Evolutionary conservation across 2,329 filamentous ascomycete genomes (phyloP).

Genomic region (Basipetospora sp.): DNA sequence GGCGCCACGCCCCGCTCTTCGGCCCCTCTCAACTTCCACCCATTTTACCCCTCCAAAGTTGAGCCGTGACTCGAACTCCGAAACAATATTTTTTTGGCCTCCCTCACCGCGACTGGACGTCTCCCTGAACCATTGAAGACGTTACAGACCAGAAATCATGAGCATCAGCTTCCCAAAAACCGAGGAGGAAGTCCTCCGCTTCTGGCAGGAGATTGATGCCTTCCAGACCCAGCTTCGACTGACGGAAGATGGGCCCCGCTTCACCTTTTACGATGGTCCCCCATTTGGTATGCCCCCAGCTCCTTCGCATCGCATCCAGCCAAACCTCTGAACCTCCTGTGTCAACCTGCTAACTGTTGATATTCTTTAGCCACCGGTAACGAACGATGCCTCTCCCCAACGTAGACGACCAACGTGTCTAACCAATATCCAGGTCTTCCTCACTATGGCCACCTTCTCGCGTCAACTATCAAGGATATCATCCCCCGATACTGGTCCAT

Average conservation of each 20-base stretch:
- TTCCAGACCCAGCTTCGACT: slow-evolving; percentile 28
- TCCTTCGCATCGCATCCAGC: too few relatives aligned
- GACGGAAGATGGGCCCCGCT: slow-evolving; percentile 65
- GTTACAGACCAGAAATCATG: slow-evolving; percentile 6
- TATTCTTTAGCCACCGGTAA: slow-evolving; percentile 9
- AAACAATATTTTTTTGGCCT: too few relatives aligned
- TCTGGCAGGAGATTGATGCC: slow-evolving; percentile 13
- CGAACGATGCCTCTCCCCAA: background rate
- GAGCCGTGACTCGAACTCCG: too few relatives aligned
- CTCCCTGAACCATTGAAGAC: too few relatives aligned
- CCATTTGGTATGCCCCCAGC: slow-evolving; percentile 36
- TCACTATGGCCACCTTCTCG: slow-evolving; percentile 48
- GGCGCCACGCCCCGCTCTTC: too few relatives aligned
- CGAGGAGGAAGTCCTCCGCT: slow-evolving; percentile 11
- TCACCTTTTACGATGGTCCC: slow-evolving; percentile 88
- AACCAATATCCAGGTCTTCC: slow-evolving; percentile 10
- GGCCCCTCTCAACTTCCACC: too few relatives aligned
- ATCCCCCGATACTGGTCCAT: slow-evolving; percentile 86
- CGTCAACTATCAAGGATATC: slow-evolving; percentile 84
- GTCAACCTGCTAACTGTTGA: slow-evolving; percentile 2
- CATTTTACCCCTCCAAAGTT: too few relatives aligned
- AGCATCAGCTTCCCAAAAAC: slow-evolving; percentile 12
- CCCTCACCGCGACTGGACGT: too few relatives aligned
- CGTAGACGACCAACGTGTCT: background rate
- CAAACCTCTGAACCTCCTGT: background rate